phyloP scores from a whole-genome alignment of 352 stramenopile genomes.

The Phytopythium helicoides region DNA sequence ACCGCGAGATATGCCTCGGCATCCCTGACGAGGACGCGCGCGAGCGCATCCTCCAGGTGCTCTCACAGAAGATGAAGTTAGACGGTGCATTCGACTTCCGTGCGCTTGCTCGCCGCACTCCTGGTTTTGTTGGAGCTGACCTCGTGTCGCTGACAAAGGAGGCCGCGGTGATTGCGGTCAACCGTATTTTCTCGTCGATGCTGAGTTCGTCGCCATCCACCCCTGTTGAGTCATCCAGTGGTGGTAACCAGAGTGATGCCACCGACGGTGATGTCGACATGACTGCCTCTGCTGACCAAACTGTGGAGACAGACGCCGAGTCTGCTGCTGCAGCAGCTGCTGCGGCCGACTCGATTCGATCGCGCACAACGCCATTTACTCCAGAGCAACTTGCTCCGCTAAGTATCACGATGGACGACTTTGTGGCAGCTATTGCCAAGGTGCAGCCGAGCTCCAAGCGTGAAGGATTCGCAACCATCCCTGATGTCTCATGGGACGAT shows the following conservation, averaged over 20 bases:
- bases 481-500: constrained; percentile 98
- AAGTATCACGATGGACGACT: constrained; percentile 97
- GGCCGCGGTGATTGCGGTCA: constrained; percentile 97
- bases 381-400: constrained; percentile 88
- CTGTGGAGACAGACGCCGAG: constrained; percentile 9
- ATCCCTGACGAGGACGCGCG: constrained; percentile 96
- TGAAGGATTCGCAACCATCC: constrained; percentile 98
- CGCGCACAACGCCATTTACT: constrained; percentile 82
- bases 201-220: constrained; percentile 18
- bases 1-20: constrained; percentile 97
- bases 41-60: constrained; percentile 93
- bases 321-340: constrained; percentile 19
- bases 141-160: constrained; percentile 97
- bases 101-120: constrained; percentile 90
- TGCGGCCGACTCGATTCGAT: constrained; percentile 63
- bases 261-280: constrained; percentile 4
- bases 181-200: constrained; percentile 95
- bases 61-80: constrained; percentile 94
- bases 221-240: background rate
- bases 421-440: constrained; percentile 94
- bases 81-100: constrained; percentile 94
- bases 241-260: background rate
- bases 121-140: constrained; percentile 98
- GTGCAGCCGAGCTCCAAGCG: constrained; percentile 98
- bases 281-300: background rate